Evolutionary conservation across 805 yeast genomes (phyloP), one percentile per base, ranked within the genome.

Genomic region (Nakazawaea holstii): DNA sequence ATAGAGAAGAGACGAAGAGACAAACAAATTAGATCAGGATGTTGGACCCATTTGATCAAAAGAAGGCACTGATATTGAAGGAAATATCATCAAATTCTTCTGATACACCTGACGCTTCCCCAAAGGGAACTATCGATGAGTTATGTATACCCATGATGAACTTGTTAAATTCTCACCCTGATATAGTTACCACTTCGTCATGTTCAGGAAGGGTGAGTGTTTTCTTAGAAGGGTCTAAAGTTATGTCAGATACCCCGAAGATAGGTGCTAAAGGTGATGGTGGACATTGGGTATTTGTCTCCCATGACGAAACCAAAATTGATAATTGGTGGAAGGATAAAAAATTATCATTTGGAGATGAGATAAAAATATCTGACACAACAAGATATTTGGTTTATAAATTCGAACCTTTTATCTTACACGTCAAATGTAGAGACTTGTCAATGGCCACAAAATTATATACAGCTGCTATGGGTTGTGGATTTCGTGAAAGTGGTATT

Each of bases 121-220:
- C 96, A 13, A 90, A 89, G 58, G 96, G 96, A 1, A 75, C 88
- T 2, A 81, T 88, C n/a, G 96, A 89, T 63, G 79, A 67, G 42
- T 67, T 76, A 17, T 83, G 95, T 55, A 57, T 83, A 10, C 95
- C 96, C 2, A 72, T 89, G 15, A 87, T 89, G 51, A 63, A 77
- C 13, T 59, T 82, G 13, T 83, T 89, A 55, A 89, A 89, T 57
- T 54, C 73, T 2, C 77, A 79, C 54, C 56, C 64, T 0, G 80
- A 84, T 53, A 75, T 85, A 80, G 94, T 89, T 9, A 88, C 95
- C 2, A 89, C 96, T 0, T 86, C 95, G 1, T 83, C 94, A 14
- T 89, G 96, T 54, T 87, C 95, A 0, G 96, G 96, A 2, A 69
- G 96, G 57, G 83, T 88, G 1, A 82, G 92, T 49, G 89, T 89